phyloP scores from a whole-genome alignment of 768 basidiomycete genomes.

The Hygrocybe punicea region DNA sequence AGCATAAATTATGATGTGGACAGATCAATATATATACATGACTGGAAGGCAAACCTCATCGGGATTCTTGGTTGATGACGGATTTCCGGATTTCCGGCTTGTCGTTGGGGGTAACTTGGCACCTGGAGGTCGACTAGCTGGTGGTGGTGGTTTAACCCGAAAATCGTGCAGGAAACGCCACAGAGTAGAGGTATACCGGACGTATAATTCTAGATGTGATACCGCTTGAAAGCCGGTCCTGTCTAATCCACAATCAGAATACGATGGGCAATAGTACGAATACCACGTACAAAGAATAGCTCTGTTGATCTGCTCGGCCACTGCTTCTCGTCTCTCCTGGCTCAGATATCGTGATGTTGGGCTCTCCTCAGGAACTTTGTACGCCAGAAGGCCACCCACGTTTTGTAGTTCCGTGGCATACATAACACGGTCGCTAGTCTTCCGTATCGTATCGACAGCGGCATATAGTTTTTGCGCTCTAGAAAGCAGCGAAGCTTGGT shows the following conservation, averaged over 20 bases:
- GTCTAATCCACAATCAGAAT: slow-evolving; percentile 37
- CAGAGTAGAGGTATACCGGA: slow-evolving; percentile 62
- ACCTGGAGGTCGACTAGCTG: slow-evolving; percentile 41
- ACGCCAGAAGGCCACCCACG: slow-evolving; percentile 79
- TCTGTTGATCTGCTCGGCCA: slow-evolving; percentile 85
- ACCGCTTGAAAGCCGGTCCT: slow-evolving; percentile 48
- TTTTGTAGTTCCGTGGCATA: slow-evolving; percentile 71
- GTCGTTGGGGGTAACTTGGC: slow-evolving; percentile 42
- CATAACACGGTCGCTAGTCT: slow-evolving; percentile 51
- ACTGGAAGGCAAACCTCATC: slow-evolving; percentile 34
- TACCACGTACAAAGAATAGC: slow-evolving; percentile 73
- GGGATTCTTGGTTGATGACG: slow-evolving; percentile 33
- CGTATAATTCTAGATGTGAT: slow-evolving; percentile 59
- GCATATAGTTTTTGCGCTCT: slow-evolving; percentile 67
- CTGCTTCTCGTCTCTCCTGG: slow-evolving; percentile 70
- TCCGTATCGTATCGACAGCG: slow-evolving; percentile 53
- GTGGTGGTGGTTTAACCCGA: slow-evolving; percentile 43
- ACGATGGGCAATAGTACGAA: neutral
- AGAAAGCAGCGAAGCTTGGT: slow-evolving; percentile 49
- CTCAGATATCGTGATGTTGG: slow-evolving; percentile 72
- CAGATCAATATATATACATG: neutral
- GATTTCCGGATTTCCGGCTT: slow-evolving; percentile 19
- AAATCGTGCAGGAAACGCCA: slow-evolving; percentile 57
- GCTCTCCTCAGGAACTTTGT: slow-evolving; percentile 74
- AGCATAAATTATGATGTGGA: slow-evolving; percentile 4